A percentile compares a stretch with the other conserved stretches of the same genome.
Evolutionary conservation across 176 grass and related monocot species (phyloP).

Genomic region (Otatea glauca): DNA sequence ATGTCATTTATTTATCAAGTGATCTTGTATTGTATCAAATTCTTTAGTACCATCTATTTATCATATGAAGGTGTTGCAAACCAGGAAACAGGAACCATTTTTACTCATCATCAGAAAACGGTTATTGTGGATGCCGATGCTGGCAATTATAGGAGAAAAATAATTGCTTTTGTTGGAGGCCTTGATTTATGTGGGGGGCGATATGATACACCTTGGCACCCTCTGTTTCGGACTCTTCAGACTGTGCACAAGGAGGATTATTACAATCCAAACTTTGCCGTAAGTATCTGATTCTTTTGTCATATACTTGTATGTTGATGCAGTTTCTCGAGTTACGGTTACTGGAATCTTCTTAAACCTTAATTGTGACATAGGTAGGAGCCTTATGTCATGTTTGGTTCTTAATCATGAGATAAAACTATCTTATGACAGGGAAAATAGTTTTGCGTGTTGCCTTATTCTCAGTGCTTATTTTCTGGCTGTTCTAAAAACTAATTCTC

Average conservation of each 20-base stretch:
- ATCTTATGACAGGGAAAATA: neutral
- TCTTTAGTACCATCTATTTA: slow-evolving; percentile 40
- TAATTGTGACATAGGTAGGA: neutral
- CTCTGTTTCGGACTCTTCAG: slow-evolving; percentile 77
- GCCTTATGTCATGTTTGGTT: neutral
- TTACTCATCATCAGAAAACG: slow-evolving; percentile 99
- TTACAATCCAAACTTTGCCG: slow-evolving; percentile 90
- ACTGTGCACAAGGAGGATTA: slow-evolving; percentile 92
- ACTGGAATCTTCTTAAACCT: neutral
- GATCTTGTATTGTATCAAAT: slow-evolving; percentile 2
- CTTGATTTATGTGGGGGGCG: slow-evolving; percentile 96
- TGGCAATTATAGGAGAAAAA: slow-evolving; percentile 78
- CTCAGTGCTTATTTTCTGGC: neutral
- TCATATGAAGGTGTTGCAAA: slow-evolving; percentile 26
- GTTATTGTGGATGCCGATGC: slow-evolving; percentile 90
- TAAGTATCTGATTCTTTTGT: slow-evolving; percentile 41
- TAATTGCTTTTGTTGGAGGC: slow-evolving; percentile 93
- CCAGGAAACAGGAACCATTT: slow-evolving; percentile 95
- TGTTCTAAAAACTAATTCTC: slow-evolving; percentile 25
- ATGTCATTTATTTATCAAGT: neutral
- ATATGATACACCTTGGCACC: slow-evolving; percentile 86
- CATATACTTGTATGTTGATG: slow-evolving; percentile 14
- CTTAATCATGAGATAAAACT: neutral
- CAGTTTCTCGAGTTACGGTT: slow-evolving; percentile 12
- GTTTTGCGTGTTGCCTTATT: neutral